phyloP scores from a whole-genome alignment of 2,329 filamentous ascomycete species.

The Neopestalotiopsis sp. region DNA sequence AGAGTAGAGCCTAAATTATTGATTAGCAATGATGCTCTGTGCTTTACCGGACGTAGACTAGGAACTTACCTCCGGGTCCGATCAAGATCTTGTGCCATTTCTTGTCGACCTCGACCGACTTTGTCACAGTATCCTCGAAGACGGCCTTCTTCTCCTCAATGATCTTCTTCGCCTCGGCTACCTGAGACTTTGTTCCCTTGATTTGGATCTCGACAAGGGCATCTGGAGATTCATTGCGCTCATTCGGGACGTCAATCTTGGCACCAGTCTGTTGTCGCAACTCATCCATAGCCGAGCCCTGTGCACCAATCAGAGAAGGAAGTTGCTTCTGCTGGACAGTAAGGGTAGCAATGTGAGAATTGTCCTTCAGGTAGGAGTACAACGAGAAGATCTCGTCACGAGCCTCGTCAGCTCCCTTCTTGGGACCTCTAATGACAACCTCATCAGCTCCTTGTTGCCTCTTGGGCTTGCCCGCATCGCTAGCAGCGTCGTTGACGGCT shows the following conservation, averaged over 20 bases:
- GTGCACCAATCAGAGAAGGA: slow-evolving; percentile 90
- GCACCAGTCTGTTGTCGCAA: slow-evolving; percentile 84
- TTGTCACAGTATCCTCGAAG: slow-evolving; percentile 88
- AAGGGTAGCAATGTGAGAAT: slow-evolving; percentile 79
- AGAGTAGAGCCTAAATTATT: slow-evolving; percentile 75
- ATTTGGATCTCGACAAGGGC: slow-evolving; percentile 84
- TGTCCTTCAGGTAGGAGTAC: slow-evolving; percentile 88
- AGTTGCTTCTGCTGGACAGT: slow-evolving; percentile 90
- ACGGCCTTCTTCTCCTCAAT: slow-evolving; percentile 84
- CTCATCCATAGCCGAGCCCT: slow-evolving; percentile 89
- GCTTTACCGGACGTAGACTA: neutral
- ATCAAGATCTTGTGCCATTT: slow-evolving; percentile 93
- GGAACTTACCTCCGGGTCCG: slow-evolving; percentile 77
- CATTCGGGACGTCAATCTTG: slow-evolving; percentile 88
- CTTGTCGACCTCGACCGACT: slow-evolving; percentile 88
- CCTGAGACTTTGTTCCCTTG: slow-evolving; percentile 90
- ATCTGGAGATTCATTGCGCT: slow-evolving; percentile 70
- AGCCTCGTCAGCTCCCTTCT: slow-evolving; percentile 89
- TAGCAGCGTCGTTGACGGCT: slow-evolving; percentile 69
- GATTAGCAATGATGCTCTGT: slow-evolving; percentile 18
- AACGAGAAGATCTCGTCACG: slow-evolving; percentile 90
- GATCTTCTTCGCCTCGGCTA: slow-evolving; percentile 89
- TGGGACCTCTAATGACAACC: slow-evolving; percentile 88
- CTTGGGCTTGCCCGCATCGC: slow-evolving; percentile 68
- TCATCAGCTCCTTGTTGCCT: slow-evolving; percentile 83